Evolutionary conservation across 306 rosid species (phyloP).

Genomic region (Rubus idaeus): DNA sequence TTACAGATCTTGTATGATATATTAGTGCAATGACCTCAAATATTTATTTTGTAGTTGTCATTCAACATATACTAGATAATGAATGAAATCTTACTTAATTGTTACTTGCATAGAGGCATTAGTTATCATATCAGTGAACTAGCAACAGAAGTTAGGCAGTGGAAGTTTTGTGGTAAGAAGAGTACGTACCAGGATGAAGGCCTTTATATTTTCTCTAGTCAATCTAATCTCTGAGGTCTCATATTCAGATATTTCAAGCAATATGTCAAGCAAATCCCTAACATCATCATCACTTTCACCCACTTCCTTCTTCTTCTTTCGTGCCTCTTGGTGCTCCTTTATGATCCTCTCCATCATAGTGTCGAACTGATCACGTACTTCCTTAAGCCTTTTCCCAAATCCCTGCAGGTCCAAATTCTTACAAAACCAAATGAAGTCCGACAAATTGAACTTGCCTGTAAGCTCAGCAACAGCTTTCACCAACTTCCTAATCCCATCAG

Average conservation of each 20-base stretch:
- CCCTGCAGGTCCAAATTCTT: constrained; percentile 55
- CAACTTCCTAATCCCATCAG: constrained; percentile 31
- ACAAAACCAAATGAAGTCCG: constrained; percentile 54
- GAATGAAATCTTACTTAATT: neutral
- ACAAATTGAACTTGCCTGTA: constrained; percentile 47
- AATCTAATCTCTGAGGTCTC: constrained; percentile 44
- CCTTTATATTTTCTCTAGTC: constrained; percentile 53
- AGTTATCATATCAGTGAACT: neutral
- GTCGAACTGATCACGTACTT: constrained; percentile 43
- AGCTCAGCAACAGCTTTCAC: constrained; percentile 41
- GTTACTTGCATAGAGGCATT: neutral
- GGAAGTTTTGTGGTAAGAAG: neutral
- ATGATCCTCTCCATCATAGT: constrained; percentile 50
- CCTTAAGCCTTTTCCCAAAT: constrained; percentile 35
- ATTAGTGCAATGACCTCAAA: neutral
- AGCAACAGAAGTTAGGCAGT: neutral
- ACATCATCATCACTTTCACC: constrained; percentile 14
- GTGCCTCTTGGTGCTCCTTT: constrained; percentile 41
- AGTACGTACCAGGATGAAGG: constrained; percentile 50
- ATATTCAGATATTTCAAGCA: constrained; percentile 43
- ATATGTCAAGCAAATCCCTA: constrained; percentile 53
- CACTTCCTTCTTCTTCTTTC: constrained; percentile 16
- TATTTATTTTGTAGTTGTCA: neutral
- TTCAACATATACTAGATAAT: neutral
- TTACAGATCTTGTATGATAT: neutral